Conservation (phyloP, 345 rosid genomes). For the Zanthoxylum bungeanum region DNA sequence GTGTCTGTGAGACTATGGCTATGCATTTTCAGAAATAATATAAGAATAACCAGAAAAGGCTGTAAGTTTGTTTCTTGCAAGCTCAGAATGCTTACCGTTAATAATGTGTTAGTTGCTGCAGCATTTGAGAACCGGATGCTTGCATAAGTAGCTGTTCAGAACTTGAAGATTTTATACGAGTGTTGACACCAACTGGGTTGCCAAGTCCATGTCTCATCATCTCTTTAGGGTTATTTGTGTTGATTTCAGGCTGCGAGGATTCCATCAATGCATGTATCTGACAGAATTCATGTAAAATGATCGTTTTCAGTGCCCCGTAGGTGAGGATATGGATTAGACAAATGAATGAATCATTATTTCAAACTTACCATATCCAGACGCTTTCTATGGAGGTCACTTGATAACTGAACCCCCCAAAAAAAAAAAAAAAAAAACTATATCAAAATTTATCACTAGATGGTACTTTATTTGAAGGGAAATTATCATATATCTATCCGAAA, state of each 20-base stretch:
- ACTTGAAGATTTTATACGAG: slow-evolving; percentile 67
- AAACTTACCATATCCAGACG: slow-evolving; percentile 75
- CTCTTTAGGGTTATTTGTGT: slow-evolving; percentile 52
- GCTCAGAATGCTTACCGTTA: slow-evolving; percentile 35
- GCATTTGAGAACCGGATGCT: slow-evolving; percentile 65
- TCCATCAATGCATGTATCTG: slow-evolving; percentile 72
- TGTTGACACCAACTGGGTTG: slow-evolving; percentile 52
- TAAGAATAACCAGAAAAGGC: not conserved
- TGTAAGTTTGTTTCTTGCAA: not conserved
- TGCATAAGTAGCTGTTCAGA: slow-evolving; percentile 78
- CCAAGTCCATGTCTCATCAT: slow-evolving; percentile 53
- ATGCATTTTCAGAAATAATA: too few species aligned
- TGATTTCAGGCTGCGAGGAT: slow-evolving; percentile 55
- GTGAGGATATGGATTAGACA: slow-evolving; percentile 2
- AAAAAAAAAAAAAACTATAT: slow-evolving; percentile 23
- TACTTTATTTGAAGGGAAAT: slow-evolving; percentile 4
- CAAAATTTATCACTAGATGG: slow-evolving; percentile 14
- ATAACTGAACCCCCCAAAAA: slow-evolving; percentile 62
- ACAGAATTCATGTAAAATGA: slow-evolving; percentile 13
- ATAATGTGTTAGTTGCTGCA: slow-evolving; percentile 81
- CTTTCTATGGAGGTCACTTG: slow-evolving; percentile 68
- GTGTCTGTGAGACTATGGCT: not conserved
- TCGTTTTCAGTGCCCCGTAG: slow-evolving; percentile 13
- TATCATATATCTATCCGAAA: too few species aligned
- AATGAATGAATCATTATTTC: slow-evolving; percentile 8